phyloP scores from a whole-genome alignment of 768 basidiomycete species.

The Strobilomyces confusus region DNA sequence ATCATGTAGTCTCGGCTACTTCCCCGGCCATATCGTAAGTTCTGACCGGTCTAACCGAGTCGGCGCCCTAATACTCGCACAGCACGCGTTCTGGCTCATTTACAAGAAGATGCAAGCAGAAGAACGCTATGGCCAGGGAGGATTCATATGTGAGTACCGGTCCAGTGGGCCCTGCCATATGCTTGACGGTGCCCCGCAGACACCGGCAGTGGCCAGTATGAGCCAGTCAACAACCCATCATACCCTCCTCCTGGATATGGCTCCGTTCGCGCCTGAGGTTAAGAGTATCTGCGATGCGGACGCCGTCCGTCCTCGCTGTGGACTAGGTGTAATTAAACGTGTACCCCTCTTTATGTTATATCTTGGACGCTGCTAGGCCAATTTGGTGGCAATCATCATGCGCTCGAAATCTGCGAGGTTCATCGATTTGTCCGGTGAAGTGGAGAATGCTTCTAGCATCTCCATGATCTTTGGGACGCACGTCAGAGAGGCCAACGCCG shows the following conservation, averaged over 20 bases:
- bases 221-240: slow-evolving; percentile 23
- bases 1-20: slow-evolving; percentile 64
- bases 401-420: slow-evolving; percentile 63
- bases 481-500: not conserved
- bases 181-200: slow-evolving; percentile 22
- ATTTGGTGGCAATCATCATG: slow-evolving; percentile 65
- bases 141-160: slow-evolving; percentile 65
- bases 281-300: not conserved
- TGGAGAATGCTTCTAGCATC: slow-evolving; percentile 77
- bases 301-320: not conserved
- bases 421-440: slow-evolving; percentile 64
- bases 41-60: not conserved
- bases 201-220: slow-evolving; percentile 37
- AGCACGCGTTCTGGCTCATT: slow-evolving; percentile 88
- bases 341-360: slow-evolving; percentile 3
- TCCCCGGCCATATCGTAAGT: slow-evolving; percentile 58
- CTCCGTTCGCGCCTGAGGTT: slow-evolving; percentile 21
- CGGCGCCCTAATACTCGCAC: not conserved
- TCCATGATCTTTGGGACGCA: slow-evolving; percentile 58
- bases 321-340: not conserved
- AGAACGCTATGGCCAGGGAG: slow-evolving; percentile 73
- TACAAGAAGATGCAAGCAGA: slow-evolving; percentile 89
- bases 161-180: not conserved
- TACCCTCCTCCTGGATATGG: slow-evolving; percentile 34
- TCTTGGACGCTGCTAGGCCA: slow-evolving; percentile 4